Conservation (phyloP, 352 stramenopile genomes). For the Blastocystis hominis region DNA sequence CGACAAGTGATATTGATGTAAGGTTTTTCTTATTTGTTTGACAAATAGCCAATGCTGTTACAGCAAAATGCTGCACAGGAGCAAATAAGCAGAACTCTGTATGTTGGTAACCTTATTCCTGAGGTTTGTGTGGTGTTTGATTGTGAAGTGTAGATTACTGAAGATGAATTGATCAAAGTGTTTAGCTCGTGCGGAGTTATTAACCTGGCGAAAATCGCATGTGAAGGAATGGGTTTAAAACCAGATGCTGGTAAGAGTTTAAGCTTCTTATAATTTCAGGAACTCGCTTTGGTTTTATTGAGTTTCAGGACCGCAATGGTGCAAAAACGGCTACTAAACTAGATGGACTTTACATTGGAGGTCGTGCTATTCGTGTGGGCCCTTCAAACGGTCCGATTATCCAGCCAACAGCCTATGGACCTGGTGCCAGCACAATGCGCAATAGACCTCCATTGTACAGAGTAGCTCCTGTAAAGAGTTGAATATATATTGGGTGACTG, state of each 20-base stretch:
- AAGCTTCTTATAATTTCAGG: neutral
- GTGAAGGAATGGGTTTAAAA: constrained; percentile 54
- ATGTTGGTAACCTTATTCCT: constrained; percentile 49
- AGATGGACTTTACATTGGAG: constrained; percentile 33
- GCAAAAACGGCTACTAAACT: constrained; percentile 13
- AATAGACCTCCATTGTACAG: constrained; percentile 46
- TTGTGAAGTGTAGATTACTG: constrained; percentile 9
- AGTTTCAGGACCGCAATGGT: constrained; percentile 34
- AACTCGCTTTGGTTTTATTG: constrained; percentile 57
- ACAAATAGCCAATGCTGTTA: constrained; percentile 26
- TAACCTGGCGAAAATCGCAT: constrained; percentile 49
- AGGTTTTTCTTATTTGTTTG: neutral
- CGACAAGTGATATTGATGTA: constrained; percentile 11
- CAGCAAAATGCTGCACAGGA: constrained; percentile 51
- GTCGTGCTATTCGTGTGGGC: constrained; percentile 52
- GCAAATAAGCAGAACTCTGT: constrained; percentile 53
- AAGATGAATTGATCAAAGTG: constrained; percentile 41
- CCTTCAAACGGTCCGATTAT: constrained; percentile 56
- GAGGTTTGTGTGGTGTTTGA: neutral
- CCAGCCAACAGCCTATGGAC: constrained; percentile 54
- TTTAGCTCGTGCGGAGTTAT: constrained; percentile 53
- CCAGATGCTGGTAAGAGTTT: constrained; percentile 37
- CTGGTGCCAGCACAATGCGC: constrained; percentile 38
- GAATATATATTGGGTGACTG: neutral
- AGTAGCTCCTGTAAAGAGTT: neutral